Evolutionary conservation across 2,329 filamentous ascomycete genomes (phyloP), one percentile per base, ranked within the genome.

Genomic region (Byssothecium circinans): DNA sequence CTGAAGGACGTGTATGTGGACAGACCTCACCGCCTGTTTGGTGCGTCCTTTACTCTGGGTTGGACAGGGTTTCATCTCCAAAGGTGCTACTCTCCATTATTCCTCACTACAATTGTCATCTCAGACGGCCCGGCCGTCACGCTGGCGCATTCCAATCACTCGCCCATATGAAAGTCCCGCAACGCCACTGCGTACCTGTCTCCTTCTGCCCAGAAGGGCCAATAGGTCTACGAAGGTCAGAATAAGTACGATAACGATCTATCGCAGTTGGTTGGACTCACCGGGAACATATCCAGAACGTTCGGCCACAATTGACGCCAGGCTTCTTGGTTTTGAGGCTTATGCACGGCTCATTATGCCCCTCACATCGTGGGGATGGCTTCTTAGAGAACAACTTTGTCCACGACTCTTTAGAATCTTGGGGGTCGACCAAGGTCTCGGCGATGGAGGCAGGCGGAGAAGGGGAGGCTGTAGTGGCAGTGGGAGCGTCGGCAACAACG

Each of bases 161-260:
- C 36, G 75, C 78, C 83, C 83, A 86, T 36, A 85, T 90, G 60
- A 96, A 96, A 0, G 90, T 96, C 2, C 81, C 77, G 69, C 92
- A 97, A 35, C 89, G 83, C 89, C 91, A 96, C 65, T 94, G 80
- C 0, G 90, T 91, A 2, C 85, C 87, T 50, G 78, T 87, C 70
- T 95, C 91, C 67, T 94, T 94, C 58, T 87, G 82, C 0, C 91
- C 94, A 19, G 86, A 88, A 1, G 91, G 91, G 0, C 91, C 92
- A 2, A 97, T 74, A 3, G 94, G 94, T 33, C 86, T 81, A 12
- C 20, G 25, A 18, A 15, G 39, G 12, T 25, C 22, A 17, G 51
- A 32, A 44, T 20, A 27, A 25, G 22, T n/a, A 15, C 19, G 18
- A 39, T 15, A 43, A 19, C 32, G 10, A 5, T 25, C 23, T 25